phyloP scores from a whole-genome alignment of 441 rosid species.

The Gossypium davidsonii region DNA sequence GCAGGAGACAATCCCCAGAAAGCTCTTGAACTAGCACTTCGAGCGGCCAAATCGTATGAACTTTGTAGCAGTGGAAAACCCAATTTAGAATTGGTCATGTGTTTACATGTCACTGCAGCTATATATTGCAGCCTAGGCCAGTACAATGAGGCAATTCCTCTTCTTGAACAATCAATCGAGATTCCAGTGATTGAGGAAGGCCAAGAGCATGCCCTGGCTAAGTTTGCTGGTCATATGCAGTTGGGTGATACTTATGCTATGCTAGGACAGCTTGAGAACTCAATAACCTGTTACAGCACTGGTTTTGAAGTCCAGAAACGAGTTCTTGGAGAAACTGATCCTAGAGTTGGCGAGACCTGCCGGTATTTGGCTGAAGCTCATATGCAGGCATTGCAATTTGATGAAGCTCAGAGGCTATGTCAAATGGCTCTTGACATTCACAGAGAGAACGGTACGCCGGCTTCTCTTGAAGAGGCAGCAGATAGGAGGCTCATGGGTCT shows the following conservation, averaged over 20 bases:
- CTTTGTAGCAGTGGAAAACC: constrained; percentile 41
- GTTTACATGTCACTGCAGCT: constrained; percentile 57
- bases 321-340: constrained; percentile 43
- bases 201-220: constrained; percentile 59
- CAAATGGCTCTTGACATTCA: constrained; percentile 55
- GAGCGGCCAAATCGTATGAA: constrained; percentile 55
- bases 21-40: constrained; percentile 57
- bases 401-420: constrained; percentile 49
- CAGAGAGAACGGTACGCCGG: constrained; percentile 39
- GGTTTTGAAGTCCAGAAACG: constrained; percentile 53
- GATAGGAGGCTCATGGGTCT: constrained; percentile 76
- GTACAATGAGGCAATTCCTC: constrained; percentile 52
- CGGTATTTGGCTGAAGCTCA: constrained; percentile 65
- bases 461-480: constrained; percentile 57
- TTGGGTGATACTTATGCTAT: constrained; percentile 68
- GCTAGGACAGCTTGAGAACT: constrained; percentile 59
- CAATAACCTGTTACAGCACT: constrained; percentile 44
- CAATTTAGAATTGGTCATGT: constrained; percentile 54
- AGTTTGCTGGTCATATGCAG: constrained; percentile 67
- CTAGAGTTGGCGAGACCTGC: constrained; percentile 67
- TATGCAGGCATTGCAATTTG: constrained; percentile 59
- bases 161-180: constrained; percentile 48
- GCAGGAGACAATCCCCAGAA: constrained; percentile 51
- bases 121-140: constrained; percentile 51
- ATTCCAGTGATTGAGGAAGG: constrained; percentile 45